Conservation (phyloP, 1,139 yeast species). For the Spathaspora sp. region DNA sequence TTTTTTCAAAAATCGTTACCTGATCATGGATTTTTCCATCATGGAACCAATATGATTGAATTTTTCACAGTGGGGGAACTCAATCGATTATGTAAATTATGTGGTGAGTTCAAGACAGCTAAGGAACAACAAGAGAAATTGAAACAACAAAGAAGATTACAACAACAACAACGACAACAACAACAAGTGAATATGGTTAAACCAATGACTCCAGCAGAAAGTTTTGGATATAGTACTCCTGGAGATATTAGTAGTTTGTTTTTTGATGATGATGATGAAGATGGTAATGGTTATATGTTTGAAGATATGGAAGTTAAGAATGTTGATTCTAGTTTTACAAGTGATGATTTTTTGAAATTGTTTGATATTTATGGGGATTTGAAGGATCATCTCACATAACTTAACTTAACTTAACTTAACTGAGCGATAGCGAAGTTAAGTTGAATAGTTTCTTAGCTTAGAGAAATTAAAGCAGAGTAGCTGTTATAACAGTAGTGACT, state of each 20-base stretch:
- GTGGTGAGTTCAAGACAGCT: slow-evolving; percentile 43
- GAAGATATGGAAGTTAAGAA: slow-evolving; percentile 14
- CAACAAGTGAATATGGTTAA: too few relatives aligned
- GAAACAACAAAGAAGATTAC: slow-evolving; percentile 10
- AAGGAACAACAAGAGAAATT: slow-evolving; percentile 32
- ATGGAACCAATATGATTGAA: slow-evolving; percentile 43
- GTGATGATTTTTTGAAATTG: slow-evolving; percentile 38
- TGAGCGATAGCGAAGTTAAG: too few relatives aligned
- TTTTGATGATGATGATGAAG: slow-evolving; percentile 9
- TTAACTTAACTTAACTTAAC: too few relatives aligned
- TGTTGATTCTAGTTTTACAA: slow-evolving; percentile 17
- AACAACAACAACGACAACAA: too few relatives aligned
- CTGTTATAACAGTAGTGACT: too few relatives aligned
- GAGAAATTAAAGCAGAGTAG: too few relatives aligned
- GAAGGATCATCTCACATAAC: too few relatives aligned
- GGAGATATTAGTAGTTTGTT: not conserved
- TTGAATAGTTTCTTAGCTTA: too few relatives aligned
- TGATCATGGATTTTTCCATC: slow-evolving; percentile 31
- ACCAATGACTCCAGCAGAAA: not conserved
- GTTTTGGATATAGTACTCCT: not conserved
- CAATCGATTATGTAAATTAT: slow-evolving; percentile 35
- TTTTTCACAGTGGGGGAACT: slow-evolving; percentile 39
- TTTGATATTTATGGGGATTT: slow-evolving; percentile 42
- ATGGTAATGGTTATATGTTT: slow-evolving; percentile 12
- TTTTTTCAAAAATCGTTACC: slow-evolving; percentile 34